Conservation (phyloP, 768 basidiomycete genomes). For the Mycena alexandri region DNA sequence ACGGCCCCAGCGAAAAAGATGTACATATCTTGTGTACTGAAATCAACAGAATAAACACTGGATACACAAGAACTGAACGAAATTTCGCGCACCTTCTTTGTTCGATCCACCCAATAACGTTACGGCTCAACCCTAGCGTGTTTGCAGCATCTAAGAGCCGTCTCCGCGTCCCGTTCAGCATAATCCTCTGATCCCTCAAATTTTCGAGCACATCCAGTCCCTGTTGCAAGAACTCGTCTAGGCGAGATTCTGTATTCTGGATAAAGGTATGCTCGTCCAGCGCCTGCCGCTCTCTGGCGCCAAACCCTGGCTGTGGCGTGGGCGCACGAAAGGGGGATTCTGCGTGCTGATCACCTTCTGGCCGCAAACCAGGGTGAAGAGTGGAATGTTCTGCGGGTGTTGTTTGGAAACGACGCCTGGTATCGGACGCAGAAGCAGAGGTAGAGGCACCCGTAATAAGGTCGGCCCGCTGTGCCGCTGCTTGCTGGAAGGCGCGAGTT, state of each 20-base stretch:
- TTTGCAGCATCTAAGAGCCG: conserved; percentile 92
- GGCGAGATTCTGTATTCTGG: conserved; percentile 79
- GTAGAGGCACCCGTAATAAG: conserved; percentile 65
- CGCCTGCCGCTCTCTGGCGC: conserved; percentile 80
- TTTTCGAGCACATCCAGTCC: conserved; percentile 94
- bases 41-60: conserved; percentile 20
- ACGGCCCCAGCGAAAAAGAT: conserved; percentile 90
- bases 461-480: conserved; percentile 71
- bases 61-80: background rate
- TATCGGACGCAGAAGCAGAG: conserved; percentile 66
- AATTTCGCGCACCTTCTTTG: conserved; percentile 78
- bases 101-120: conserved; percentile 98
- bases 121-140: conserved; percentile 91
- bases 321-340: conserved; percentile 88
- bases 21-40: conserved; percentile 94
- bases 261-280: conserved; percentile 92
- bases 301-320: conserved; percentile 65
- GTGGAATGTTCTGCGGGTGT: conserved; percentile 60
- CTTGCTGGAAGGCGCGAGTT: conserved; percentile 57
- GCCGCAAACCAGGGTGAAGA: conserved; percentile 65
- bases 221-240: conserved; percentile 94
- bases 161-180: conserved; percentile 95
- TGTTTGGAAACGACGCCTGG: conserved; percentile 75
- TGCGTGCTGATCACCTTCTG: conserved; percentile 65
- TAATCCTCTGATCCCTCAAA: conserved; percentile 90